Percentiles rank a stretch among this genome's conserved stretches.
Evolutionary conservation across 805 yeast species (phyloP).

Genomic region (Candida ovalis): DNA sequence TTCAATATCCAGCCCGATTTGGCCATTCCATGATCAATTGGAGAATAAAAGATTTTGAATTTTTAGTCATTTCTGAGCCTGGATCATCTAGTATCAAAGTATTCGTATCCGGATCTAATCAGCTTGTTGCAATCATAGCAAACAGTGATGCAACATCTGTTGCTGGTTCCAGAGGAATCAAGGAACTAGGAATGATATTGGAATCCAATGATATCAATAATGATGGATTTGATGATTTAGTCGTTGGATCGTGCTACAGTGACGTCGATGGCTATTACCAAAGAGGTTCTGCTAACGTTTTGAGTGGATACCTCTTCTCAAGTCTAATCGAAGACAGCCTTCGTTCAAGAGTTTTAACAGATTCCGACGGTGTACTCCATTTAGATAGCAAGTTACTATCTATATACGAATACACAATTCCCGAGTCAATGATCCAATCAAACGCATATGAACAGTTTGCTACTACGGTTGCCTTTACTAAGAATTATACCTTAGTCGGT

Average conservation of each 20-base stretch:
- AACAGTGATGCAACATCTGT: slow-evolving; percentile 20
- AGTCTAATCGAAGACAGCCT: not conserved
- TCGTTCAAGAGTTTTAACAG: not conserved
- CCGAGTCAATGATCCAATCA: slow-evolving; percentile 10
- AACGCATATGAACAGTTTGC: slow-evolving; percentile 43
- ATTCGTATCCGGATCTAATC: slow-evolving; percentile 17
- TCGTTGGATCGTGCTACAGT: slow-evolving; percentile 41
- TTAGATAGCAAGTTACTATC: slow-evolving; percentile 8
- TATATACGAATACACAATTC: slow-evolving; percentile 15
- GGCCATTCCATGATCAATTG: slow-evolving; percentile 39
- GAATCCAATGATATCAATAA: slow-evolving; percentile 30
- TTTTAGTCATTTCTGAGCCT: slow-evolving; percentile 47
- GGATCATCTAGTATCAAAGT: slow-evolving; percentile 44
- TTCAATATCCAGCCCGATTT: slow-evolving; percentile 34
- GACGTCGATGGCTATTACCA: slow-evolving; percentile 26
- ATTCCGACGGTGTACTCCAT: slow-evolving; percentile 1
- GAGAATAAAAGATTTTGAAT: slow-evolving; percentile 27
- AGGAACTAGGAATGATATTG: slow-evolving; percentile 37
- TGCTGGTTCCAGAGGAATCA: slow-evolving; percentile 39
- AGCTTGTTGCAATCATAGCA: slow-evolving; percentile 17
- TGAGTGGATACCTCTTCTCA: slow-evolving; percentile 27
- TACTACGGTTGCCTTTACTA: slow-evolving; percentile 27
- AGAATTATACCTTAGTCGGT: slow-evolving; percentile 32
- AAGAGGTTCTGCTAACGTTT: slow-evolving; percentile 32
- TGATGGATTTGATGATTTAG: slow-evolving; percentile 38